These are phyloP conservation scores for Anisogramma anomala DNA, from an alignment of 2,329 filamentous ascomycete genomes.

Conservation along the genomic window DNA sequence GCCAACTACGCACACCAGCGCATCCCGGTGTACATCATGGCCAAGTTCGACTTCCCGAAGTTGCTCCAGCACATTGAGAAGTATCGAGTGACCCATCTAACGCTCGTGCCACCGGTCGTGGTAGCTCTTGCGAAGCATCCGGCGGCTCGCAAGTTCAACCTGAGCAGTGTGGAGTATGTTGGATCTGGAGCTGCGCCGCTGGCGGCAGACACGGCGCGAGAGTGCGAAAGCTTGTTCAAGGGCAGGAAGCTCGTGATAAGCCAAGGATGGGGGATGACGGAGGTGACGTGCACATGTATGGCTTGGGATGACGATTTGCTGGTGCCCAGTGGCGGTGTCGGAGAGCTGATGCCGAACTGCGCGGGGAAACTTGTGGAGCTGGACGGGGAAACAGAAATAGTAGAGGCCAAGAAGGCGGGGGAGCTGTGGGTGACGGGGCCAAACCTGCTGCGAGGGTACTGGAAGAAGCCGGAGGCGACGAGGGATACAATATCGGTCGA, in stretches of 20 bases:
- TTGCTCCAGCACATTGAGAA: slow-evolving; percentile 58
- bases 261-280: slow-evolving; percentile 86
- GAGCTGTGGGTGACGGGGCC: slow-evolving; percentile 65
- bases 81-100: slow-evolving; percentile 55
- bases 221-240: slow-evolving; percentile 47
- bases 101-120: slow-evolving; percentile 63
- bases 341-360: slow-evolving; percentile 58
- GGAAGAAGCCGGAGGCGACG: slow-evolving; percentile 59
- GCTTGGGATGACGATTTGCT: slow-evolving; percentile 39
- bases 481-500: slow-evolving; percentile 40
- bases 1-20: slow-evolving; percentile 43
- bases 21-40: slow-evolving; percentile 68
- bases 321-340: slow-evolving; percentile 37
- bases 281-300: slow-evolving; percentile 60
- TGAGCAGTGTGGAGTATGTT: slow-evolving; percentile 51
- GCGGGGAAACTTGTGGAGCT: slow-evolving; percentile 54
- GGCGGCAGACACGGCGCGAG: slow-evolving; percentile 40
- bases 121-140: slow-evolving; percentile 64
- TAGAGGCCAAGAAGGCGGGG: slow-evolving; percentile 42
- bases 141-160: slow-evolving; percentile 51
- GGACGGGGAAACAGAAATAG: slow-evolving; percentile 40
- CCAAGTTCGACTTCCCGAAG: slow-evolving; percentile 61
- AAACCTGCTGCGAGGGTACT: slow-evolving; percentile 67
- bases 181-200: slow-evolving; percentile 61
- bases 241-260: slow-evolving; percentile 25